phyloP scores from a whole-genome alignment of 1,284 basidiomycete species.

The Rhodotorula sp. region DNA sequence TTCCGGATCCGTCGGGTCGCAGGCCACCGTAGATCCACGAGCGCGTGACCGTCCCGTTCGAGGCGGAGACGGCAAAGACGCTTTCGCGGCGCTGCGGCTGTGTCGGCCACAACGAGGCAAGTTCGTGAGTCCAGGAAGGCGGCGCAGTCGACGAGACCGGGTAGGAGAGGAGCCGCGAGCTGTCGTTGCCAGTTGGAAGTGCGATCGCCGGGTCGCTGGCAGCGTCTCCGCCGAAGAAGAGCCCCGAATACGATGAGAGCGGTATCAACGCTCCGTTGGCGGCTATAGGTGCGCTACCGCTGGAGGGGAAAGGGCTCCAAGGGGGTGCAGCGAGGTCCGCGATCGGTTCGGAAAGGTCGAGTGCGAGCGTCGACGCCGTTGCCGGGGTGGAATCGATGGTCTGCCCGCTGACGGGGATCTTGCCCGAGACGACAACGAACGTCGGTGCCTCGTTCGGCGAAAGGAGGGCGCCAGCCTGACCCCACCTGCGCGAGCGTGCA shows the following conservation, averaged over 20 bases:
- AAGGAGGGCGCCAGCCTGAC: slow-evolving; percentile 25
- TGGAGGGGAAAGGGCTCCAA: slow-evolving; percentile 15
- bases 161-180: slow-evolving; percentile 19
- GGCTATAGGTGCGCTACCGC: slow-evolving; percentile 8
- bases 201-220: slow-evolving; percentile 22
- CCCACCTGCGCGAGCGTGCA: slow-evolving; percentile 27
- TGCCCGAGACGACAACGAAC: slow-evolving; percentile 28
- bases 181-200: slow-evolving; percentile 26
- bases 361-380: slow-evolving; percentile 22
- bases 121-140: slow-evolving; percentile 15
- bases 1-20: slow-evolving; percentile 21
- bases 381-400: slow-evolving; percentile 29
- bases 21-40: slow-evolving; percentile 35
- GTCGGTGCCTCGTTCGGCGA: slow-evolving; percentile 20
- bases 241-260: slow-evolving; percentile 11
- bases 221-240: slow-evolving; percentile 37
- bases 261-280: slow-evolving; percentile 21
- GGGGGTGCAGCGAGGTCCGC: slow-evolving; percentile 23
- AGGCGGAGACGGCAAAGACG: slow-evolving; percentile 24
- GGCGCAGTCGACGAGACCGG: background rate
- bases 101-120: background rate
- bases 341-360: slow-evolving; percentile 28
- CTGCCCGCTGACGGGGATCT: slow-evolving; percentile 28
- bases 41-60: slow-evolving; percentile 27
- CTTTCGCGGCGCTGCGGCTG: slow-evolving; percentile 30